Evolutionary conservation across 2,329 filamentous ascomycete genomes (phyloP), one percentile per base, ranked within the genome.

Genomic region (Fusarium vanettenii): DNA sequence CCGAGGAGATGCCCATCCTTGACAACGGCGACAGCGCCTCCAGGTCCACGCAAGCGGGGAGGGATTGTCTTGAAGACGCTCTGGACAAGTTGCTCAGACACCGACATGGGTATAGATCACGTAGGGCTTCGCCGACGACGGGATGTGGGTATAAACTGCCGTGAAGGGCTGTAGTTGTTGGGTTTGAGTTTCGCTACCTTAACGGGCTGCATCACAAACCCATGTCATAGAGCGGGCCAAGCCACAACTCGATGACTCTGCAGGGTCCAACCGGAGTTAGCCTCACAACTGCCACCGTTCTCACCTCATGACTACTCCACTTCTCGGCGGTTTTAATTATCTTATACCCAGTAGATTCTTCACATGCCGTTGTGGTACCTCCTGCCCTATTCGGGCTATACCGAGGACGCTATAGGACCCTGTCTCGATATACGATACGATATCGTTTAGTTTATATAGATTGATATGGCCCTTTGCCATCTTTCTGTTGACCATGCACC

Each of bases 151-250:
- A 73, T 71, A 56, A 48, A 41, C 25, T 48, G 55, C 31, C 29
- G 55, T 31, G 55, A 35, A 37, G 29, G 55, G 55, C 20, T 37
- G 52, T 20, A 18, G 55, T 57, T 57, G 52, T 57, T 16, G 29
- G 55, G 33, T 57, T 57, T 57, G 55, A 57, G 55, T 57, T 55
- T 57, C n/a, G 55, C 33, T 57, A 37, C 55, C 31, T 33, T 33
- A 37, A 20, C 50, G 18, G 27, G 25, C 18, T 55, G 50, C 25
- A 55, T 55, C 27, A 20, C 7, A 55, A 55, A 55, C 27, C 48
- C 48, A 41, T 61, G 35, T 70, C 69, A 70, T 65, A 56, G 72
- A 62, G 70, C 73, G 70, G 70, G 70, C 73, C 70, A 73, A 45
- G 56, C 33, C 56, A 39, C 56, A 41, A 41, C 35, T 60, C 35